Evolutionary conservation across 2,329 filamentous ascomycete genomes (phyloP), one percentile per base, ranked within the genome.

Genomic region (Penicillium griseofulvum): DNA sequence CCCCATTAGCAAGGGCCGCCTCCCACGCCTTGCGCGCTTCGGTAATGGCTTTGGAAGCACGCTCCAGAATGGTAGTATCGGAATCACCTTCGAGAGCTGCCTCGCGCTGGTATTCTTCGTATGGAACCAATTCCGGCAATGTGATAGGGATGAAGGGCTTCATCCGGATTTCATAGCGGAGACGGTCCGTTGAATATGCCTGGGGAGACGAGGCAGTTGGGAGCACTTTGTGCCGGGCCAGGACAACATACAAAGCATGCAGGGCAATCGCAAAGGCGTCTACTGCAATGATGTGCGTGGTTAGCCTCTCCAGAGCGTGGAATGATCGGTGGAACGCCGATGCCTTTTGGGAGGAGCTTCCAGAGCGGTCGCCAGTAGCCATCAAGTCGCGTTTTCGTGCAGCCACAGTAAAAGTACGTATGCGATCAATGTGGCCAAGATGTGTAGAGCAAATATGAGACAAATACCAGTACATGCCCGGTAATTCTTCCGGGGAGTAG

Each of bases 401-500:
- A 19, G 69, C 64, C 36, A 73, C 71, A 7, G 86, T 80, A 62
- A 90, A 90, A 2, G 82, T 79, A 63, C 87, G 84, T 64, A 94
- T 90, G 50, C 89, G 83, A 63, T 91, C 87, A 24, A 88, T 76
- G 65, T 97, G 85, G 68, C 85, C 81, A 43, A 85, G 75, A 58
- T 88, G 80, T 52, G 87, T 84, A 68, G 86, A 83, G 67, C 88
- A 79, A 56, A 95, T 76, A 75, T 90, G 84, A 63, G 89, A 84
- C 59, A 96, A 77, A 71, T 96, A 91, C 86, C 89, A 94, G 72
- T 97, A 97, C 89, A 97, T 96, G 24, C 85, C 86, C 0, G 86
- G 83, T 10, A 94, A 80, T 71, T 99, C 94, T 70, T 96, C 88
- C 0, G 86, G 81, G 50, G 93, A 86, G 72, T 97, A 97, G 10